Base-by-base conservation (phyloP, 2,329 filamentous ascomycete species). In the Alternaria postmessia region DNA sequence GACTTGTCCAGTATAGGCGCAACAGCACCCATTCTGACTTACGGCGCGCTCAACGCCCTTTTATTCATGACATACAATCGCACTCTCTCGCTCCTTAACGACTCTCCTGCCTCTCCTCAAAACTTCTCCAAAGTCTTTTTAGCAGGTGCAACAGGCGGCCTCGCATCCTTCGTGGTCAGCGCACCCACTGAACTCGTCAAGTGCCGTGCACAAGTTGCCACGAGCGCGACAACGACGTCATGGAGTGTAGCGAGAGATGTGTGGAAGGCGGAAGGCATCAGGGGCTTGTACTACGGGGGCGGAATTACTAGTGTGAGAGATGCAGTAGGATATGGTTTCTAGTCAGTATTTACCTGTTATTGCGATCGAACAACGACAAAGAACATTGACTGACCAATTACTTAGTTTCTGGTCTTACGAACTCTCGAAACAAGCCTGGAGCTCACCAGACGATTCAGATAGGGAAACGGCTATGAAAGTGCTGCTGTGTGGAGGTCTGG, bases 291-390 rank as follows among this genome's bases (percentile, higher is more conserved):
- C 75, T 86, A 89, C 63, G 94, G 93, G 20, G 94, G 94, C 20
- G 83, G 81, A 0, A 88, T 97, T 16, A 98, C 94, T 0, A 92
- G 90, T 54, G 75, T 94, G 41, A 85, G 94, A 51, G 94, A 98
- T 79, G 90, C 90, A 59, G 86, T 97, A 56, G 94, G 94, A n/a
- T 98, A 97, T 79, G 94, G 94, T 0, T 97, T 97, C 78, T 98
- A 97, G 86, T 88, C 82, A 71, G 84, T 69, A 42, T 20, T 44
- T n/a, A 8, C 38, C 12, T 5, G 36, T 12, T 28, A 18, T 22
- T 53, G 16, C 9, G 28, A 51, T 12, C 18, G 20, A 20, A 26
- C 12, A 32, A 28, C 12, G 8, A 32, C 24, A 4, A 46, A 24
- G 32, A 16, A 43, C 1, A 12, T 7, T 9, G 28, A 9, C 38